phyloP scores from a whole-genome alignment of 2,329 filamentous ascomycete genomes.

The Scedosporium apiospermum region DNA sequence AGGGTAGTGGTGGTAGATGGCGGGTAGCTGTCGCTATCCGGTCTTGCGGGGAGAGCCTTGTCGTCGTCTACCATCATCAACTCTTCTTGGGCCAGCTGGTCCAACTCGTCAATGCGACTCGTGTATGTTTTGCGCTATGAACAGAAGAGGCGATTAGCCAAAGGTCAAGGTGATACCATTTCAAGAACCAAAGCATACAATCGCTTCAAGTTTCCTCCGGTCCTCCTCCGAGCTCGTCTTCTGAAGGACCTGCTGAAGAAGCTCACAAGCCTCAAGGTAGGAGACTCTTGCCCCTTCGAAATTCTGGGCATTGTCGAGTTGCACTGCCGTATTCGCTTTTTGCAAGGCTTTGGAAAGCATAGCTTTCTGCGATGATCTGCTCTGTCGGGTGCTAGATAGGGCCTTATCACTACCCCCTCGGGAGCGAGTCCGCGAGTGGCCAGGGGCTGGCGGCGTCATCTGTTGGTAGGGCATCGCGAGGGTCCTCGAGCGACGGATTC shows the following conservation, averaged over 20 bases:
- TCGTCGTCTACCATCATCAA: constrained; percentile 31
- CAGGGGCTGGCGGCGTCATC: background rate
- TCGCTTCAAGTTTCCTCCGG: constrained; percentile 81
- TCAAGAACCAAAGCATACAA: constrained; percentile 44
- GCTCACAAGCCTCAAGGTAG: constrained; percentile 80
- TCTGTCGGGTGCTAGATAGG: constrained; percentile 21
- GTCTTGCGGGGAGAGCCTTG: constrained; percentile 67
- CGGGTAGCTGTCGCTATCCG: constrained; percentile 40
- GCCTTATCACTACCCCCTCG: background rate
- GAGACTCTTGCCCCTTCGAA: constrained; percentile 85
- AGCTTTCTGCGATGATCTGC: constrained; percentile 65
- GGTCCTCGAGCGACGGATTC: background rate
- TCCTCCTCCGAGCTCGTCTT: constrained; percentile 81
- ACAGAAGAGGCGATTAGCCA: background rate
- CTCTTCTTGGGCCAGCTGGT: constrained; percentile 52
- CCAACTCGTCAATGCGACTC: constrained; percentile 78
- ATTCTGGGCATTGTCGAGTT: constrained; percentile 93
- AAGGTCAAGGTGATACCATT: background rate
- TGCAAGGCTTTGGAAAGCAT: constrained; percentile 95
- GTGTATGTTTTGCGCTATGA: constrained; percentile 77
- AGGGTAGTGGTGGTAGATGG: constrained; percentile 27
- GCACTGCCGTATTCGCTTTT: constrained; percentile 90
- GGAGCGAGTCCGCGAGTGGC: background rate
- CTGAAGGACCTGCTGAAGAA: constrained; percentile 80
- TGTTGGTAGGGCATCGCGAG: background rate